phyloP scores from a whole-genome alignment of 225 moss, liverwort and hornwort genomes.

The Physcomitrellopsis africana region DNA sequence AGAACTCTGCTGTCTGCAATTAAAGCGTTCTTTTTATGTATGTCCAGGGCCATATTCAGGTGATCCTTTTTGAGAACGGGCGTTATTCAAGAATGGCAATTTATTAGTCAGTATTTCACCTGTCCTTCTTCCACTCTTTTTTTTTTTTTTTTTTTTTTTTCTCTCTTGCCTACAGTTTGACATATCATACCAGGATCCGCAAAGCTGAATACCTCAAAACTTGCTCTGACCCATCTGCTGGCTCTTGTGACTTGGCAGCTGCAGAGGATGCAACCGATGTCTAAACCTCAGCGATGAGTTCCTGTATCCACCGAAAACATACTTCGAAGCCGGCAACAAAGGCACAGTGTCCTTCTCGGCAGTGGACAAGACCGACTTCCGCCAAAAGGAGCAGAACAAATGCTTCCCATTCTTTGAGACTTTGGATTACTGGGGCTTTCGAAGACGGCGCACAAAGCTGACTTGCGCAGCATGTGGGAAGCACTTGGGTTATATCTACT shows the following conservation, averaged over 20 bases:
- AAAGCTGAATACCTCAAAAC: not conserved
- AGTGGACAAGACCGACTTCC: conserved; percentile 58
- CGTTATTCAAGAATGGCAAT: conserved; percentile 49
- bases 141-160: not conserved
- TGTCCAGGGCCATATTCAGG: too few species aligned
- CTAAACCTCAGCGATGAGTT: conserved; percentile 56
- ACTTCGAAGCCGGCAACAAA: conserved; percentile 66
- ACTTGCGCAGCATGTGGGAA: conserved; percentile 61
- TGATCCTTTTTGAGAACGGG: not conserved
- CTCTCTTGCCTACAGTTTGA: not conserved
- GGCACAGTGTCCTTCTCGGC: conserved; percentile 56
- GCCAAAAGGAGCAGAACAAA: conserved; percentile 46
- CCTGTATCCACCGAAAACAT: conserved; percentile 45
- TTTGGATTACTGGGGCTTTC: conserved; percentile 59
- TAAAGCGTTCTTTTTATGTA: too few species aligned
- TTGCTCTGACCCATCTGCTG: not conserved
- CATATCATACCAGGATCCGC: too few species aligned
- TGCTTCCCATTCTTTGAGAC: conserved; percentile 66
- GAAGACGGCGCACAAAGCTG: conserved; percentile 41
- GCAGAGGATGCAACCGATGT: conserved; percentile 61
- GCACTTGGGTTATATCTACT: conserved; percentile 55
- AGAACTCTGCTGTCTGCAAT: too few species aligned
- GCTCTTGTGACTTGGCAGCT: conserved; percentile 39
- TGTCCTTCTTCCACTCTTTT: not conserved
- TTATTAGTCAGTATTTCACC: conserved; percentile 50